Base-by-base conservation (phyloP, 1,139 yeast species). In the Protomyces gravidus region DNA sequence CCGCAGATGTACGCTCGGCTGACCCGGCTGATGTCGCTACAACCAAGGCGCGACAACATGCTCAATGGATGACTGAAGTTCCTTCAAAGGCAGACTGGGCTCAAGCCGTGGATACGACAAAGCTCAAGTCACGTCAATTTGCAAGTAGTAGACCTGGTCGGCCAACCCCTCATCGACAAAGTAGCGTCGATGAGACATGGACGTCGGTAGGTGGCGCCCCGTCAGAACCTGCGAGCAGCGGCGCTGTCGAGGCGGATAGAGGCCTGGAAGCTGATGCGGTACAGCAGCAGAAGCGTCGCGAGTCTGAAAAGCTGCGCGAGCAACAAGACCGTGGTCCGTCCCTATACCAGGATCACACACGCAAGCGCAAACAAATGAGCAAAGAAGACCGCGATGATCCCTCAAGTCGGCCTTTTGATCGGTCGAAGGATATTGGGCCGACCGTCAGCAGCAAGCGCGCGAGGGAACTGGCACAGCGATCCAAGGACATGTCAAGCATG, bases 21-120 rank as follows among this genome's bases (percentile, higher is more conserved):
- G 45, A 28, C 26, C 15, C 60, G 45, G 26, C 47, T 25, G 30
- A 39, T 15, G 33, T 27, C 30, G 21, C 45, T n/a, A 33, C 19
- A 36, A 2, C 36, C 26, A n/a, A 21, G 63, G 9, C 30, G 45
- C 55, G 63, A 63, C 21, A 65, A 61, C 45, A 45, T 30, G 32
- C 50, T 4, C 65, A 64, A 23, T 65, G 67, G 67, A 65, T 65
- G 67, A 50, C 61, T 13, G 53, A 60, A 21, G 67, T 67, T 17
- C 67, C 67, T 2, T 30, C 62, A 3, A 47, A 53, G 28, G 45
- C 48, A 39, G 64, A 64, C 46, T 65, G 64, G 65, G 61, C 65
- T 2, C 50, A 55, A 28, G 11, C 49, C 3, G 21, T 45, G 9
- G 47, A 47, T 47, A 36, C 28, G 21, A 56, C 33, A 61, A 61